phyloP scores from a whole-genome alignment of 495 filamentous ascomycete species.

The Durotheca rogersii region DNA sequence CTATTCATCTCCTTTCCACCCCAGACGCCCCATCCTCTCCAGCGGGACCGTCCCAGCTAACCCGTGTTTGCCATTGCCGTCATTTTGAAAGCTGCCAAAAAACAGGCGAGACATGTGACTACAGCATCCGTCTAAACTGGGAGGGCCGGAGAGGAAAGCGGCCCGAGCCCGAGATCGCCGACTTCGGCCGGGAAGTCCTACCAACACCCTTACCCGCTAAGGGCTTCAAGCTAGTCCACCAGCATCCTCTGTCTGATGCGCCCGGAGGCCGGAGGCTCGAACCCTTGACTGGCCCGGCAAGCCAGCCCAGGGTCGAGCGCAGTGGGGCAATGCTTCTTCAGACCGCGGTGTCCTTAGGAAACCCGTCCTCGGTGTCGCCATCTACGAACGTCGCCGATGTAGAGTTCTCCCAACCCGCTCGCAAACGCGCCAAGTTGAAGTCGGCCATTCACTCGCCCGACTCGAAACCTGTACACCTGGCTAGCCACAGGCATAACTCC shows the following conservation, averaged over 20 bases:
- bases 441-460: slow-evolving; percentile 28
- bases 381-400: slow-evolving; percentile 15
- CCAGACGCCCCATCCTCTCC: neutral
- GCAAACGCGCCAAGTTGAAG: slow-evolving; percentile 29
- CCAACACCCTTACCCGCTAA: slow-evolving; percentile 45
- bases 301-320: slow-evolving; percentile 22
- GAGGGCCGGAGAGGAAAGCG: slow-evolving; percentile 64
- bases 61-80: too few species aligned
- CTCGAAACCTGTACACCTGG: slow-evolving; percentile 17
- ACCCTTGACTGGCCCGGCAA: slow-evolving; percentile 26
- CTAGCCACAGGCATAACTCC: slow-evolving; percentile 32
- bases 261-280: slow-evolving; percentile 40
- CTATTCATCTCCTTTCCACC: slow-evolving; percentile 12
- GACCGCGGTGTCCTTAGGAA: slow-evolving; percentile 16
- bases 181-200: slow-evolving; percentile 40
- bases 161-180: slow-evolving; percentile 35
- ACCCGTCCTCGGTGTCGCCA: slow-evolving; percentile 14
- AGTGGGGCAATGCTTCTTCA: slow-evolving; percentile 18
- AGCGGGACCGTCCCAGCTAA: neutral
- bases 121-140: slow-evolving; percentile 84
- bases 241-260: slow-evolving; percentile 41
- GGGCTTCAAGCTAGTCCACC: slow-evolving; percentile 46
- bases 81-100: slow-evolving; percentile 63
- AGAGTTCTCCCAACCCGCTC: slow-evolving; percentile 21
- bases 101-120: slow-evolving; percentile 78